These are phyloP conservation scores for Globisporangium megalacanthum DNA, from an alignment of 352 stramenopile genomes.

Conservation along the genomic window DNA sequence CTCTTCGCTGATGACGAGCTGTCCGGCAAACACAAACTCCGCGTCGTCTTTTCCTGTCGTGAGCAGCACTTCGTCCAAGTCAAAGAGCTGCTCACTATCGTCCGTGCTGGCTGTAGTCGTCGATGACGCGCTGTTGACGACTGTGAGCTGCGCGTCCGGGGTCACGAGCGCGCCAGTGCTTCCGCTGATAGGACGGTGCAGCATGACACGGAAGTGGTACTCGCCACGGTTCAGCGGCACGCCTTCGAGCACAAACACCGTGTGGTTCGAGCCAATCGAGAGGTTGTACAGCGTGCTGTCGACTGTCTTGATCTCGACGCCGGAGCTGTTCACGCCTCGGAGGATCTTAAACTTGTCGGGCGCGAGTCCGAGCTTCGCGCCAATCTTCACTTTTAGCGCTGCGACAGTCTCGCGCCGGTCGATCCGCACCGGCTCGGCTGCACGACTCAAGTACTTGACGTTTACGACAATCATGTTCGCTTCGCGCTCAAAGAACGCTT, in stretches of 20 bases:
- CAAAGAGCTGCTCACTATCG: constrained; percentile 31
- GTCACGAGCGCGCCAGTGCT: neutral
- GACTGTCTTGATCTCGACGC: constrained; percentile 77
- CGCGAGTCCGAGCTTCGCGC: constrained; percentile 32
- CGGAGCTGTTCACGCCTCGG: constrained; percentile 57
- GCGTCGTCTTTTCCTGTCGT: constrained; percentile 43
- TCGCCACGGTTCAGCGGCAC: constrained; percentile 62
- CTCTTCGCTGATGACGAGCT: constrained; percentile 71
- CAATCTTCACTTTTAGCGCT: constrained; percentile 55
- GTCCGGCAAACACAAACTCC: constrained; percentile 46
- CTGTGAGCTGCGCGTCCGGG: constrained; percentile 19
- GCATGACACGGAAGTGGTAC: constrained; percentile 73
- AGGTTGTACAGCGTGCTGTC: constrained; percentile 73
- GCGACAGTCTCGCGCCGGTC: constrained; percentile 67
- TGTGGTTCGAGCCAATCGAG: constrained; percentile 63
- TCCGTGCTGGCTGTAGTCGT: constrained; percentile 7
- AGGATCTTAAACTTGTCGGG: constrained; percentile 69
- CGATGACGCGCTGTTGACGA: constrained; percentile 3
- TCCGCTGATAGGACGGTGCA: constrained; percentile 28
- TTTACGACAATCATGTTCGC: constrained; percentile 79
- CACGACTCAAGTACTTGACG: constrained; percentile 45
- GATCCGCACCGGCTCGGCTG: constrained; percentile 52
- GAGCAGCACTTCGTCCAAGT: constrained; percentile 59
- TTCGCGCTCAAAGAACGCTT: constrained; percentile 66
- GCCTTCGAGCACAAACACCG: constrained; percentile 59